These are phyloP conservation scores for Paraphoma sp. DNA, from an alignment of 2,329 filamentous ascomycete species.

Conservation along the genomic window DNA sequence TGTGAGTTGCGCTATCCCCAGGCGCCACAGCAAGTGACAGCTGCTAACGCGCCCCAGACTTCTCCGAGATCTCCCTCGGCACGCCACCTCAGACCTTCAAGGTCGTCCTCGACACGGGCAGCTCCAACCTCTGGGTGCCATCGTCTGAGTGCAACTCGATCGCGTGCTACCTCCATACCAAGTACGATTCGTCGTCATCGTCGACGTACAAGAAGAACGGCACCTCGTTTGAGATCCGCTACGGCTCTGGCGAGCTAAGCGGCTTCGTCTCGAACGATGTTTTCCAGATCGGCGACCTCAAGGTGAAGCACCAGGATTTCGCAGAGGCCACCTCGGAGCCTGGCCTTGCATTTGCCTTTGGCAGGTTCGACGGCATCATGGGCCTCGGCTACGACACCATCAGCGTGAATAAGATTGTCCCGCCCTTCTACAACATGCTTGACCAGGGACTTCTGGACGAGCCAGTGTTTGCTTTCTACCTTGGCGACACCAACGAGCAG, in stretches of 20 bases:
- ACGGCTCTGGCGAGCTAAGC: constrained; percentile 92
- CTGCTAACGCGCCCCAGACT: constrained; percentile 64
- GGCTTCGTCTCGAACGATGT: constrained; percentile 93
- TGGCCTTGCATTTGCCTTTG: constrained; percentile 96
- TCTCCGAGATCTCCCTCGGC: constrained; percentile 93
- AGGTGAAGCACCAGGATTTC: constrained; percentile 89
- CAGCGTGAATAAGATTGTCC: constrained; percentile 93
- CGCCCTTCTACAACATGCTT: constrained; percentile 96
- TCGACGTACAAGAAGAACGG: constrained; percentile 95
- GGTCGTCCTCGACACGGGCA: constrained; percentile 97
- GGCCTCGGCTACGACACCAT: constrained; percentile 95
- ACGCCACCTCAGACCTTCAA: constrained; percentile 95
- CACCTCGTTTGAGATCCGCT: constrained; percentile 87
- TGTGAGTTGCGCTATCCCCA: constrained; percentile 67
- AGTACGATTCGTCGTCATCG: constrained; percentile 91
- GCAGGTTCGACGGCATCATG: constrained; percentile 94
- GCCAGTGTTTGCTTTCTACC: constrained; percentile 95
- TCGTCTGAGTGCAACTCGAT: constrained; percentile 90
- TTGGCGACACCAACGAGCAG: constrained; percentile 74
- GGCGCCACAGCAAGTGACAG: not conserved
- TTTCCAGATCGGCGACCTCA: constrained; percentile 86
- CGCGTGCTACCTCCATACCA: constrained; percentile 95
- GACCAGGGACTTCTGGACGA: constrained; percentile 89
- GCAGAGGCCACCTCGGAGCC: constrained; percentile 96
- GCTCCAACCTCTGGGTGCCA: constrained; percentile 99